Percentiles rank a stretch among this genome's conserved stretches.
phyloP scores from a whole-genome alignment of 108 stramenopile genomes.

The Bacterosira constricta region DNA sequence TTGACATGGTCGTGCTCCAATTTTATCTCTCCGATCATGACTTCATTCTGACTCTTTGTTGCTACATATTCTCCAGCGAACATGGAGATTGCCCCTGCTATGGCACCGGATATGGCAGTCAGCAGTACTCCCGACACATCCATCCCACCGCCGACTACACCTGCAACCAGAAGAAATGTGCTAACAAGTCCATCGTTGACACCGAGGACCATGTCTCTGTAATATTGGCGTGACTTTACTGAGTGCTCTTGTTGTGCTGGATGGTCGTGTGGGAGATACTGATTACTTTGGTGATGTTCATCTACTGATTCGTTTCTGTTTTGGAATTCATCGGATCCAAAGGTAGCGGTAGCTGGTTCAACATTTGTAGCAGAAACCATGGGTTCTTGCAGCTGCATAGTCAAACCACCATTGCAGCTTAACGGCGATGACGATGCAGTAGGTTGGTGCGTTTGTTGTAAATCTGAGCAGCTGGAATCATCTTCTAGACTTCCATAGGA shows the following conservation, averaged over 20 bases:
- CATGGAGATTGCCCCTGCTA: conserved; percentile 82
- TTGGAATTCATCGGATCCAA: neutral
- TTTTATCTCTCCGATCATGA: conserved; percentile 72
- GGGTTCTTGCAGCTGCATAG: neutral
- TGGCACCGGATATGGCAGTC: conserved; percentile 72
- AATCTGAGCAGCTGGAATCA: neutral
- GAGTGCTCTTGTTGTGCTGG: conserved; percentile 59
- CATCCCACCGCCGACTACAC: conserved; percentile 75
- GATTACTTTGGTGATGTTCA: too few species aligned
- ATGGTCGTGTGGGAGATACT: conserved; percentile 6
- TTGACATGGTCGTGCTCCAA: conserved; percentile 66
- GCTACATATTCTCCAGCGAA: conserved; percentile 81
- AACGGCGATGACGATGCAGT: neutral
- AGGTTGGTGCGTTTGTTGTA: neutral
- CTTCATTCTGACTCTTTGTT: conserved; percentile 83
- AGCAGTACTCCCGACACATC: conserved; percentile 59
- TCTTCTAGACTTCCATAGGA: neutral
- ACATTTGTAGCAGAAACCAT: neutral
- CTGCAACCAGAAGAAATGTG: conserved; percentile 75
- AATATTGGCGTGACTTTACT: conserved; percentile 73
- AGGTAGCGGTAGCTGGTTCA: neutral
- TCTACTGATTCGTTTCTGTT: neutral
- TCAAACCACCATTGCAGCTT: neutral
- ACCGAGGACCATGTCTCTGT: conserved; percentile 79
- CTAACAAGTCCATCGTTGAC: conserved; percentile 82